Evolutionary conservation across 2,329 filamentous ascomycete genomes (phyloP), one percentile per base, ranked within the genome.

Genomic region (Plectosphaerella sp.): DNA sequence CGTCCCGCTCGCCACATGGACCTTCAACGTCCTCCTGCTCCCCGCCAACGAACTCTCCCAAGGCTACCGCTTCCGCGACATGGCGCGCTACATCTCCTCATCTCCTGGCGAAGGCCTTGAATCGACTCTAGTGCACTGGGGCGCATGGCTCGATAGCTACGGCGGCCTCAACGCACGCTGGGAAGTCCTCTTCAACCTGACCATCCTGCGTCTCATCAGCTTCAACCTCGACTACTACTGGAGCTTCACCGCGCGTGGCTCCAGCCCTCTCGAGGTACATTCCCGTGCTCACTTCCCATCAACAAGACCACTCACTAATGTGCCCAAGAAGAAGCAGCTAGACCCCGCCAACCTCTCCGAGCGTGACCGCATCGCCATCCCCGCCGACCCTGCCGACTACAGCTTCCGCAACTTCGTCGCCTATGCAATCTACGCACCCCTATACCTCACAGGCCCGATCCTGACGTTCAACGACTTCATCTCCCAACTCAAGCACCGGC

Each of bases 381-480:
- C 94, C 1, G 91, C 92, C 4, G 79, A 83, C 46, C 68, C 80
- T 1, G 68, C 73, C 25, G 88, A 95, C 64, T 99, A 84, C 64
- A 83, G 74, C 22, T 91, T 94, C 71, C 84, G 87, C 58, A 96
- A 95, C 70, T 97, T 96, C 68, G 66, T 97, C 45, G 91, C 89
- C 45, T 99, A 97, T 67, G 76, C 86, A 39, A 82, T 97, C 53
- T 99, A 99, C 66, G 91, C 91, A 2, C 94, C 94, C 1, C 80
- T 99, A 1, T 99, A 97, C 69, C 80, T 99, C 33, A 83, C 92
- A 0, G 94, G 94, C 0, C 94, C 94, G 1, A 96, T 99, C 62
- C 68, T 99, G 55, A 97, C 92, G 12, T 99, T 97, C 76, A 99
- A 99, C 71, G 95, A 99, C 74, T 99, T 94, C 75, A 86, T 97